Conservation (phyloP, 306 rosid species). For the Fagus sylvatica region DNA sequence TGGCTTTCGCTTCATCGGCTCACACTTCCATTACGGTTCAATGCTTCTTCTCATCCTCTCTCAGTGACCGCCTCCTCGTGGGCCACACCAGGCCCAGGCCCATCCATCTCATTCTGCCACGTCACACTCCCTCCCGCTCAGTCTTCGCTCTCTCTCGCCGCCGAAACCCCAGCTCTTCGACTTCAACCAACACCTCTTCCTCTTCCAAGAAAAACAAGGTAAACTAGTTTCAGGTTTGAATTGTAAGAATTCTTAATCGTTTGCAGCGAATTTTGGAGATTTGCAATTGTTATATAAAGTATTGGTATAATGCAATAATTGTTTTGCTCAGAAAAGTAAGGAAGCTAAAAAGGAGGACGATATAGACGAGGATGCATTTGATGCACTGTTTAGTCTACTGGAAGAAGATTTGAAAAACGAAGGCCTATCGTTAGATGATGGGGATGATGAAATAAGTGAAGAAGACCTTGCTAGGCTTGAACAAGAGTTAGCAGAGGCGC, state of each 20-base stretch:
- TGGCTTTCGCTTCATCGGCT: conserved; percentile 41
- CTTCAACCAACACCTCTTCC: not conserved
- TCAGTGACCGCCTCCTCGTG: conserved; percentile 13
- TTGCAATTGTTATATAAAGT: not conserved
- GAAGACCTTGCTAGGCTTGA: conserved; percentile 68
- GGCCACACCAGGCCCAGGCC: conserved; percentile 3
- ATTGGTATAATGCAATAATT: not conserved
- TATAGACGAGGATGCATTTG: conserved; percentile 68
- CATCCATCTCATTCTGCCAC: conserved; percentile 27
- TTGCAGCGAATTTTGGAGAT: not conserved
- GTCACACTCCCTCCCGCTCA: conserved; percentile 47
- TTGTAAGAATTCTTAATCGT: too few species aligned
- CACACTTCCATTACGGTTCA: conserved; percentile 37
- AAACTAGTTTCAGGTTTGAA: too few species aligned
- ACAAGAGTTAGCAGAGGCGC: conserved; percentile 52
- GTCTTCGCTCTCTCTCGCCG: conserved; percentile 42
- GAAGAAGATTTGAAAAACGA: conserved; percentile 85
- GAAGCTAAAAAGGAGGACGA: conserved; percentile 38
- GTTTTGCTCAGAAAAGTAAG: conserved; percentile 36
- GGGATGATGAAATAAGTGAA: conserved; percentile 51
- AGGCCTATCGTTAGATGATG: conserved; percentile 40
- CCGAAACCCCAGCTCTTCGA: conserved; percentile 24
- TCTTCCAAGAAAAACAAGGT: conserved; percentile 61
- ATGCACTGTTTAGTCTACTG: conserved; percentile 70
- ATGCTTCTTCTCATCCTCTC: conserved; percentile 28